Evolutionary conservation across 2,329 filamentous ascomycete genomes (phyloP).

Genomic region (Arthrobotrys sinensis): DNA sequence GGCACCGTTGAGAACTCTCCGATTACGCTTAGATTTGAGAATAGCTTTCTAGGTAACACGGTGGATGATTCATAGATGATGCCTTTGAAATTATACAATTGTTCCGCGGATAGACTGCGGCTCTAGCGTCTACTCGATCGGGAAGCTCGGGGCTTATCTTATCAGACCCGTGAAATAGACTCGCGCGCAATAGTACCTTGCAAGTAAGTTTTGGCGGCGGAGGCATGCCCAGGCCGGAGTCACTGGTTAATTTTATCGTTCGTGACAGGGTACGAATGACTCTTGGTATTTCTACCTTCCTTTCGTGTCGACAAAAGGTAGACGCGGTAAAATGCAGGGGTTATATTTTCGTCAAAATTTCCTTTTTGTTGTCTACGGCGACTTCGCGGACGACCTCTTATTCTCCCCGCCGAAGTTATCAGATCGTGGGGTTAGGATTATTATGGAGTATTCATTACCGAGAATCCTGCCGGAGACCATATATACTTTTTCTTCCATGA

Average conservation of each 20-base stretch:
- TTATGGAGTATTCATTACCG: too few relatives aligned
- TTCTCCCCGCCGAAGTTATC: too few relatives aligned
- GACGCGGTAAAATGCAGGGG: neutral
- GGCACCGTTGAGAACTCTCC: too few relatives aligned
- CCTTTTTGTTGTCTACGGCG: neutral
- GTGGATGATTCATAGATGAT: neutral
- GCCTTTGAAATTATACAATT: neutral
- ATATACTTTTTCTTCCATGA: too few relatives aligned
- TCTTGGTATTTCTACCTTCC: neutral
- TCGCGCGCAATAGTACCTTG: neutral
- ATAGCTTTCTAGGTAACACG: too few relatives aligned
- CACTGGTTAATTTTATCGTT: neutral
- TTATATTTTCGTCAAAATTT: neutral
- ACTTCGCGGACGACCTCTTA: neutral
- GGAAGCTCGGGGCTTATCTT: neutral
- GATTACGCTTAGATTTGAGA: too few relatives aligned
- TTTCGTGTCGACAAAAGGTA: neutral
- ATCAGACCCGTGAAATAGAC: neutral
- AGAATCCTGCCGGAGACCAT: too few relatives aligned
- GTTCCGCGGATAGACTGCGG: neutral
- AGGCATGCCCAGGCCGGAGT: neutral
- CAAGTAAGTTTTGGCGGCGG: neutral
- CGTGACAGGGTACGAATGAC: neutral
- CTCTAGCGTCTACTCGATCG: neutral
- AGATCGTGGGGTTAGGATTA: too few relatives aligned